Conservation (phyloP, 106 monocot genomes). For the Amphibolis antarctica region DNA sequence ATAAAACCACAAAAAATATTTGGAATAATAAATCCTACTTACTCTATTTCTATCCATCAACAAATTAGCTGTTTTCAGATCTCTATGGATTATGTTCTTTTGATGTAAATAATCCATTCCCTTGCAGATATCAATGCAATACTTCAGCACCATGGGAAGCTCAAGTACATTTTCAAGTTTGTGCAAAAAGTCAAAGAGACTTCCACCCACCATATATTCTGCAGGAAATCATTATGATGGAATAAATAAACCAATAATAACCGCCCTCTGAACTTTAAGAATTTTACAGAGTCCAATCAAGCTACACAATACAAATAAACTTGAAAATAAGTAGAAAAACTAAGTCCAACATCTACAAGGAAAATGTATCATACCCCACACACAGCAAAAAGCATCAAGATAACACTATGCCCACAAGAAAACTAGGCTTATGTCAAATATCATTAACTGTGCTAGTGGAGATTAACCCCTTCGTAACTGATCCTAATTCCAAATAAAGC, state of each 20-base stretch:
- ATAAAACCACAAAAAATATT: too few species aligned
- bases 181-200: slow-evolving; percentile 60
- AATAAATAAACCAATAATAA: neutral
- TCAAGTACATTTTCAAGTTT: slow-evolving; percentile 24
- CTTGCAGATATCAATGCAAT: slow-evolving; percentile 56
- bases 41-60: slow-evolving; percentile 60
- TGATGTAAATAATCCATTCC: slow-evolving; percentile 82
- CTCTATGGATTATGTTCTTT: slow-evolving; percentile 72
- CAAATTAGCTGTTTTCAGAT: slow-evolving; percentile 88
- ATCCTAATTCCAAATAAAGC: too few species aligned
- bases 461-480: too few species aligned
- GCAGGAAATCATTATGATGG: neutral
- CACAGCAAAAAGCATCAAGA: neutral
- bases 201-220: slow-evolving; percentile 83
- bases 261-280: neutral
- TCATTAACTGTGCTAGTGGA: too few species aligned
- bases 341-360: neutral
- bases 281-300: too few species aligned
- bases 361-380: neutral
- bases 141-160: slow-evolving; percentile 32
- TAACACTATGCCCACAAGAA: neutral
- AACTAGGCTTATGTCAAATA: neutral
- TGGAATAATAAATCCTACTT: slow-evolving; percentile 3
- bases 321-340: neutral
- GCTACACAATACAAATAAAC: too few species aligned